Percentiles rank a stretch among this genome's conserved stretches.
Conservation (phyloP, 257 asterid species). For the Scutellaria minor region DNA sequence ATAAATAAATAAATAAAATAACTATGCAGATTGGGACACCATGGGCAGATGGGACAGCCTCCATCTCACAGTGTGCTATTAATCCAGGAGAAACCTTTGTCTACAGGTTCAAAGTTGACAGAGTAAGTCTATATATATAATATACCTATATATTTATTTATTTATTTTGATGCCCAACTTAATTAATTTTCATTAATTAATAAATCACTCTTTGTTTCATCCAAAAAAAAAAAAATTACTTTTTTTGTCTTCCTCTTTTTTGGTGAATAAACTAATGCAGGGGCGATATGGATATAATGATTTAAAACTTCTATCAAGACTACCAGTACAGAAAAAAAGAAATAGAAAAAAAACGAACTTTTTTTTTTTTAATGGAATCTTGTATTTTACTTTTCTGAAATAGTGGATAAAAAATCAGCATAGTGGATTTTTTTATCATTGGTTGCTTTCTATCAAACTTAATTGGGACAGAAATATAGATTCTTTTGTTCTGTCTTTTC, state of each 20-base stretch:
- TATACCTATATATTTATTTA: not conserved
- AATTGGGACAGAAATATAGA: not conserved
- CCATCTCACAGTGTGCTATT: constrained; percentile 82
- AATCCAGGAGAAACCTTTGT: constrained; percentile 74
- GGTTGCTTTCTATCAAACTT: not conserved
- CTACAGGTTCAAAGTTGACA: constrained; percentile 64
- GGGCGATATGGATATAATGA: not conserved
- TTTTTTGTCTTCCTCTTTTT: not conserved
- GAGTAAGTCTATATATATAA: constrained; percentile 40
- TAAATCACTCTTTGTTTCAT: not conserved
- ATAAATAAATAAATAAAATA: not conserved
- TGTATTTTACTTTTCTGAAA: not conserved
- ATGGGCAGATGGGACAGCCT: constrained; percentile 93
- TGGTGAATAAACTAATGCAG: not conserved
- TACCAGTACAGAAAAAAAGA: not conserved
- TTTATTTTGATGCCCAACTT: not conserved
- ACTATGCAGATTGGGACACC: constrained; percentile 73
- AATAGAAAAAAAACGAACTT: not conserved
- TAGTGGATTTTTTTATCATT: not conserved
- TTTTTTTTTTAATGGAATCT: not conserved
- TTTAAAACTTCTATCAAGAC: not conserved
- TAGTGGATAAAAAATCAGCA: not conserved
- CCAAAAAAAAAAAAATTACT: not conserved
- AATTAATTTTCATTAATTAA: not conserved
- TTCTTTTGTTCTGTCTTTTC: not conserved